phyloP scores from a whole-genome alignment of 331 rosid genomes.

The Arachis monticola region DNA sequence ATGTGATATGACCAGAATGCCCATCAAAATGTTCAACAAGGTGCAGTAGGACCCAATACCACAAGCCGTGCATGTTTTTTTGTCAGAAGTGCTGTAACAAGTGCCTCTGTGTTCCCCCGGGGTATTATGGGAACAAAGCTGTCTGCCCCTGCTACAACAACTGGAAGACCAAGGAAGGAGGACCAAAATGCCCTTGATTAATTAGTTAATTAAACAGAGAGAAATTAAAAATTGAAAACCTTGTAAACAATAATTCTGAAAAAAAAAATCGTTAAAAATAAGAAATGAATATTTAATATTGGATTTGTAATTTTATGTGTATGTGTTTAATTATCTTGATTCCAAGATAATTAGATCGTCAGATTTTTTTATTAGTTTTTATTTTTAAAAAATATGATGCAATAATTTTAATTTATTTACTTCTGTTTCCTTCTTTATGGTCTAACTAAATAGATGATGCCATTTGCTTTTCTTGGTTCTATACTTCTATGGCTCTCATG shows the following conservation, averaged over 20 bases:
- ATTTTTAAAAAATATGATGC: too few relatives aligned
- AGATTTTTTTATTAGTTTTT: too few relatives aligned
- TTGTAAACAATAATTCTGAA: too few relatives aligned
- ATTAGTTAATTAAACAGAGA: neutral
- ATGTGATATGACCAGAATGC: conserved; percentile 67
- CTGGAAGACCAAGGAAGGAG: conserved; percentile 93
- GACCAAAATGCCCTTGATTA: conserved; percentile 82
- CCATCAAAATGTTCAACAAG: conserved; percentile 72
- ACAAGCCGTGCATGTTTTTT: conserved; percentile 83
- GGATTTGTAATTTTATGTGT: too few relatives aligned
- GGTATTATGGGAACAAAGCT: conserved; percentile 82
- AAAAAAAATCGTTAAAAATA: too few relatives aligned
- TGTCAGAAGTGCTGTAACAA: conserved; percentile 80
- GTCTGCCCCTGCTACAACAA: conserved; percentile 92
- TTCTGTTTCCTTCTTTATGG: neutral
- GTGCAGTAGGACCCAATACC: conserved; percentile 80
- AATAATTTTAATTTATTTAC: neutral
- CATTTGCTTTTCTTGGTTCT: neutral
- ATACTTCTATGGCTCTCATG: too few relatives aligned
- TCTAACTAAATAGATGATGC: conserved; percentile 10
- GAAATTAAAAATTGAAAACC: too few relatives aligned
- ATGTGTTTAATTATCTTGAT: too few relatives aligned
- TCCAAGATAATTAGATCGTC: too few relatives aligned
- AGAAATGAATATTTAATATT: too few relatives aligned
- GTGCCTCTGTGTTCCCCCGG: conserved; percentile 91